A percentile compares a stretch with the other conserved stretches of the same genome.
phyloP scores from a whole-genome alignment of 2,329 filamentous ascomycete species.

The Pseudogymnoascus sp. region DNA sequence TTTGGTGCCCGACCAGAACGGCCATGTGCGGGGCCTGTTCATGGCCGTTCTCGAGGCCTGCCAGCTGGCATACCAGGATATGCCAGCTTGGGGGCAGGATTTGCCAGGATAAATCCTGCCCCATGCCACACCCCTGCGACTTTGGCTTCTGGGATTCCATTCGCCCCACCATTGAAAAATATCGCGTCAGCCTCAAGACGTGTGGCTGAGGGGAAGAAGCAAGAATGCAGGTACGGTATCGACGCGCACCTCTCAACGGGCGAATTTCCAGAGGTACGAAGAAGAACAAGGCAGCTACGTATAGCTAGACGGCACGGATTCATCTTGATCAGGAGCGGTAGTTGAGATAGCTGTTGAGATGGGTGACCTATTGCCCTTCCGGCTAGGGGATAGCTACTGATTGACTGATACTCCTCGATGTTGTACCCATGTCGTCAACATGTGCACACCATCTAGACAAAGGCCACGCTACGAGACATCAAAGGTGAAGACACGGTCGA shows the following conservation, averaged over 20 bases:
- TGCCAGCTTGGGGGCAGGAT: too few relatives aligned
- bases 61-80: constrained; percentile 1
- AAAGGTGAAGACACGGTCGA: not conserved
- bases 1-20: not conserved
- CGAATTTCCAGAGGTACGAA: not conserved
- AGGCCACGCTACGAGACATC: not conserved
- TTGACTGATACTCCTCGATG: not conserved
- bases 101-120: not conserved
- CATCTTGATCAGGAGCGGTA: not conserved
- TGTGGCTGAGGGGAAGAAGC: constrained; percentile 1
- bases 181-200: not conserved
- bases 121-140: not conserved
- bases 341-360: not conserved
- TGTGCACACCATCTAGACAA: not conserved
- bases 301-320: not conserved
- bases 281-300: not conserved
- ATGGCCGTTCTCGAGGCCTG: not conserved
- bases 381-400: not conserved
- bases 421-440: constrained; percentile 4
- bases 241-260: not conserved
- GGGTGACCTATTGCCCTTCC: not conserved
- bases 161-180: constrained; percentile 1
- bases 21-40: not conserved
- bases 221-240: not conserved
- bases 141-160: constrained; percentile 2